Conservation (phyloP, 148 eudicot genomes). For the Chenopodium album region DNA sequence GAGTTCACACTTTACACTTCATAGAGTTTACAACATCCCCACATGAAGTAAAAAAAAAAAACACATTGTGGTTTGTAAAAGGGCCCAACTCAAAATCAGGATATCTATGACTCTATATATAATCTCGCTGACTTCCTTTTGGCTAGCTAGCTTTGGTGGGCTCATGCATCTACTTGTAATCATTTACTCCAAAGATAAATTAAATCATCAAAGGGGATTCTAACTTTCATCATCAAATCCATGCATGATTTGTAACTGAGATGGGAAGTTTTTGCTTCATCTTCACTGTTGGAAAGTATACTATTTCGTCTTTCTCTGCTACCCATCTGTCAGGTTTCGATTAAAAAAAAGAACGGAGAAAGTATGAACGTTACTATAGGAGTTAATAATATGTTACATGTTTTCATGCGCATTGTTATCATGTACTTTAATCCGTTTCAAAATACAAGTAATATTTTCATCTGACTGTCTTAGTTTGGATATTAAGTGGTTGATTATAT, state of each 20-base stretch:
- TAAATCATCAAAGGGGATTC: no score
- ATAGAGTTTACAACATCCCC: constrained; percentile 2
- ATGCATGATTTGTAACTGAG: constrained; percentile 32
- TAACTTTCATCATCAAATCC: no score
- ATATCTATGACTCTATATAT: neutral
- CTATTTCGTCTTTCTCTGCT: constrained; percentile 73
- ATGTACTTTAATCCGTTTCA: no score
- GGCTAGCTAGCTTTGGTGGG: constrained; percentile 7
- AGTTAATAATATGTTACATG: no score
- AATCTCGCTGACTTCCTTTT: neutral
- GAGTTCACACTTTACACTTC: neutral
- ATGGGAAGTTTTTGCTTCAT: constrained; percentile 78
- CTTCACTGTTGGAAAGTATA: constrained; percentile 85
- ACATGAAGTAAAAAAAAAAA: neutral
- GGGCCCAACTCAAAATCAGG: constrained; percentile 1
- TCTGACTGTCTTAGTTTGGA: no score
- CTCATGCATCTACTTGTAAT: constrained; percentile 3
- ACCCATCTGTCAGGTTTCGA: constrained; percentile 55
- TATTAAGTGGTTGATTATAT: no score
- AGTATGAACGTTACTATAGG: no score
- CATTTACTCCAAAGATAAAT: neutral
- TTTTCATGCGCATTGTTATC: no score
- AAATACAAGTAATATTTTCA: no score
- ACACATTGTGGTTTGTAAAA: neutral
- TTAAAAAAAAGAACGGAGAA: no score